These are phyloP conservation scores for Geotrichum aggregatum DNA, from an alignment of 1,139 yeast genomes.

Conservation along the genomic window DNA sequence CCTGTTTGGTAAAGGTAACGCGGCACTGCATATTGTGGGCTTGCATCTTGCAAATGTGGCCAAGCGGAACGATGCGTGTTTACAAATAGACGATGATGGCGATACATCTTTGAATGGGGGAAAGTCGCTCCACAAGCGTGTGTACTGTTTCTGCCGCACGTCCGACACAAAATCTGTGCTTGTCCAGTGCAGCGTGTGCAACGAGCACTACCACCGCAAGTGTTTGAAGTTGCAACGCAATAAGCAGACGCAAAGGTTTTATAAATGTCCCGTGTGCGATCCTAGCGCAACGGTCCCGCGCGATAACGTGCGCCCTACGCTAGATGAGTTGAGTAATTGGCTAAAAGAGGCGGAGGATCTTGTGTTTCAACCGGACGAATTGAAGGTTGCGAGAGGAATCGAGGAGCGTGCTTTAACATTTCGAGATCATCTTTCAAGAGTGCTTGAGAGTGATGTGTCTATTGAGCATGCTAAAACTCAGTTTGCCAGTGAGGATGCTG, in stretches of 20 bases:
- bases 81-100: conserved; percentile 42
- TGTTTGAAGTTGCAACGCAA: conserved; percentile 50
- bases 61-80: conserved; percentile 41
- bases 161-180: conserved; percentile 59
- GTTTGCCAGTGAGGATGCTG: background rate
- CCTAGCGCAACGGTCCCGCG: conserved; percentile 37
- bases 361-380: conserved; percentile 34
- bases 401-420: conserved; percentile 35
- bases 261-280: conserved; percentile 69
- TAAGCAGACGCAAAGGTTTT: conserved; percentile 38
- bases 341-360: conserved; percentile 27
- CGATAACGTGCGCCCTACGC: conserved; percentile 37
- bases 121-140: too few relatives aligned
- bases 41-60: conserved; percentile 37
- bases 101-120: conserved; percentile 19
- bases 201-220: conserved; percentile 74
- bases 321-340: conserved; percentile 39
- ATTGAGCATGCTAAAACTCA: too few relatives aligned
- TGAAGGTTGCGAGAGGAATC: conserved; percentile 35
- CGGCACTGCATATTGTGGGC: conserved; percentile 36
- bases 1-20: conserved; percentile 41
- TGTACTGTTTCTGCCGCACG: conserved; percentile 68
- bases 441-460: too few relatives aligned
- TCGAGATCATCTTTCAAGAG: conserved; percentile 27
- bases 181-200: conserved; percentile 76